These are phyloP conservation scores for Botrytis sinoallii DNA, from an alignment of 2,329 filamentous ascomycete species.

Conservation along the genomic window DNA sequence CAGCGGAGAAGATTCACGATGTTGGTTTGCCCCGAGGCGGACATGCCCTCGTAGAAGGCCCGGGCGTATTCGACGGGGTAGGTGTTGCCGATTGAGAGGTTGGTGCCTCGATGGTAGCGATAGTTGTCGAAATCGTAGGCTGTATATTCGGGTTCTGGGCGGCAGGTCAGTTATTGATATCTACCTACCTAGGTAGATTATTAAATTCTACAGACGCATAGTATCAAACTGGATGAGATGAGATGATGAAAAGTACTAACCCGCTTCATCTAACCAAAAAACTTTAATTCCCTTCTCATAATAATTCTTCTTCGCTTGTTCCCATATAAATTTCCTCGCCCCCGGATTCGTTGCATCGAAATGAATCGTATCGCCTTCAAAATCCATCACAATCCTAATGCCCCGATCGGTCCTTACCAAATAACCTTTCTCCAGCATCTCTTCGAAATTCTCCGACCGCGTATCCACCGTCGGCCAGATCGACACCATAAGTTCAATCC, in stretches of 20 bases:
- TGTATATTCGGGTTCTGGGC: slow-evolving; percentile 58
- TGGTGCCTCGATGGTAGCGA: slow-evolving; percentile 55
- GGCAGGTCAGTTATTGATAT: not conserved
- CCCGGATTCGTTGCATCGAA: slow-evolving; percentile 63
- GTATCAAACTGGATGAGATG: not conserved
- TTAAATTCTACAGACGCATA: not conserved
- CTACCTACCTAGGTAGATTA: not conserved
- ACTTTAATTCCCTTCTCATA: slow-evolving; percentile 58
- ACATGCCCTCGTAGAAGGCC: slow-evolving; percentile 59
- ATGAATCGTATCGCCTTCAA: slow-evolving; percentile 56
- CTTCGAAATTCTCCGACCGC: slow-evolving; percentile 54
- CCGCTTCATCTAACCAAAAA: slow-evolving; percentile 67
- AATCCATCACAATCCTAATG: slow-evolving; percentile 56
- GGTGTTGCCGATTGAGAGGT: slow-evolving; percentile 56
- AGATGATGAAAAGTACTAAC: not conserved
- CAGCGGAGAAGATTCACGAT: slow-evolving; percentile 59
- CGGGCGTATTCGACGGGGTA: slow-evolving; percentile 57
- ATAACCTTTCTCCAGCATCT: slow-evolving; percentile 59
- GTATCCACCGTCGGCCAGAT: slow-evolving; percentile 67
- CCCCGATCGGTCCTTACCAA: slow-evolving; percentile 61
- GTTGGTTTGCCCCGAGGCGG: slow-evolving; percentile 49
- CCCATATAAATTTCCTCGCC: slow-evolving; percentile 58
- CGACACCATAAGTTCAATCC: slow-evolving; percentile 65
- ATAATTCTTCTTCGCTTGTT: slow-evolving; percentile 57
- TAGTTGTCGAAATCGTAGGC: slow-evolving; percentile 67